Percentiles rank a stretch among this genome's conserved stretches.
Evolutionary conservation across 2,329 filamentous ascomycete genomes (phyloP).

Genomic region (Alternaria sp.): DNA sequence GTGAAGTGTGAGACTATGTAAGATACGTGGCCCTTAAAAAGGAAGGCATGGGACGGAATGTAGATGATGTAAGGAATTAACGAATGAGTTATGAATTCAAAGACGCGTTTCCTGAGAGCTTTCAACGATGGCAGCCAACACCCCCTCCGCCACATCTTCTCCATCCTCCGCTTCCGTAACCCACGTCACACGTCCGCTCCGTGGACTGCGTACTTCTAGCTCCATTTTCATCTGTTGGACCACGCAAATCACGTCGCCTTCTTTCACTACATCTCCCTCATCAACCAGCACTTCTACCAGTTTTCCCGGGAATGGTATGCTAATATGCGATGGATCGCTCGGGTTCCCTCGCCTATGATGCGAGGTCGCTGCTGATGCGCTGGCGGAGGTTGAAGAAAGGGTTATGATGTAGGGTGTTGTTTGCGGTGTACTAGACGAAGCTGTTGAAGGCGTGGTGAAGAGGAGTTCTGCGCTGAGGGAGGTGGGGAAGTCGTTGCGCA

Average conservation of each 20-base stretch:
- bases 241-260: slow-evolving; percentile 63
- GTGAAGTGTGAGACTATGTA: slow-evolving; percentile 32
- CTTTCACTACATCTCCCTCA: slow-evolving; percentile 60
- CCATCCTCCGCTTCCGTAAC: slow-evolving; percentile 61
- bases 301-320: slow-evolving; percentile 65
- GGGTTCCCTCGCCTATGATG: slow-evolving; percentile 59
- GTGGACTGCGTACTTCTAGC: slow-evolving; percentile 63
- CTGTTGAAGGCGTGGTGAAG: slow-evolving; percentile 59
- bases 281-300: slow-evolving; percentile 66
- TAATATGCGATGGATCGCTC: slow-evolving; percentile 59
- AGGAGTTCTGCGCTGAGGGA: slow-evolving; percentile 62
- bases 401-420: slow-evolving; percentile 55
- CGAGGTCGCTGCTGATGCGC: slow-evolving; percentile 48
- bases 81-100: not conserved
- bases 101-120: slow-evolving; percentile 16
- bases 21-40: not conserved
- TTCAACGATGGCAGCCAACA: slow-evolving; percentile 59
- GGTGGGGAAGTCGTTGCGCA: slow-evolving; percentile 66
- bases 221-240: slow-evolving; percentile 75
- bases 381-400: slow-evolving; percentile 53
- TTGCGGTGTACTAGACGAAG: slow-evolving; percentile 44
- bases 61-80: not conserved
- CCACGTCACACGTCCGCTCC: slow-evolving; percentile 59
- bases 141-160: slow-evolving; percentile 64
- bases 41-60: not conserved